phyloP scores from a whole-genome alignment of 2,329 filamentous ascomycete species.

The Lojkania enalia region DNA sequence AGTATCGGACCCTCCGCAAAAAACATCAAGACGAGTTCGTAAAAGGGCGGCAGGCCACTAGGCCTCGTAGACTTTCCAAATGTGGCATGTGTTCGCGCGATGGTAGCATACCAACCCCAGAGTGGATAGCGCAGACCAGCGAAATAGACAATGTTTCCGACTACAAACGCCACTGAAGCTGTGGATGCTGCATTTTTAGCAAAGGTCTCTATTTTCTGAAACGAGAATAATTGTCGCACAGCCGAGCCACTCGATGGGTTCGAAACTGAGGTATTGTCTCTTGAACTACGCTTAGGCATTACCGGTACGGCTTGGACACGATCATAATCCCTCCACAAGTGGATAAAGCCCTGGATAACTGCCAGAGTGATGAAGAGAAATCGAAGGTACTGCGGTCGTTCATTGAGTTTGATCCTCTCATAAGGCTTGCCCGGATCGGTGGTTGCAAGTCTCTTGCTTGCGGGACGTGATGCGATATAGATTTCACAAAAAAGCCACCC shows the following conservation, averaged over 20 bases:
- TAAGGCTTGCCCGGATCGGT: constrained; percentile 67
- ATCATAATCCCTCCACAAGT: constrained; percentile 76
- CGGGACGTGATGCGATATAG: constrained; percentile 72
- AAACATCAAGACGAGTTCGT: constrained; percentile 58
- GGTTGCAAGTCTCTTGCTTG: constrained; percentile 67
- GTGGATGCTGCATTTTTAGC: constrained; percentile 18
- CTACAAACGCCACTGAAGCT: constrained; percentile 55
- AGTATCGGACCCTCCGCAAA: constrained; percentile 65
- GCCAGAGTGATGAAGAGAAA: constrained; percentile 71
- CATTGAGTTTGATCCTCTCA: constrained; percentile 79
- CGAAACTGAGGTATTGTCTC: constrained; percentile 14
- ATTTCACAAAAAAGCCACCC: constrained; percentile 79
- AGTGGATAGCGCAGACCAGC: constrained; percentile 30
- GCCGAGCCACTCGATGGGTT: background rate
- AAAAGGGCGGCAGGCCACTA: constrained; percentile 61
- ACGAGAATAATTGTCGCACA: background rate
- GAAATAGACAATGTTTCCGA: constrained; percentile 32
- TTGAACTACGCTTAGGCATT: constrained; percentile 26
- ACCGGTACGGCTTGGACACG: constrained; percentile 57
- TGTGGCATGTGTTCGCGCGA: constrained; percentile 60
- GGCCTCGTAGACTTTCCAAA: constrained; percentile 57
- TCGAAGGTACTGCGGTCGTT: constrained; percentile 80
- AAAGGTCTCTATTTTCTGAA: constrained; percentile 20
- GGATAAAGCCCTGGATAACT: constrained; percentile 67
- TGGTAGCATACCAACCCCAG: constrained; percentile 62